Conservation (phyloP, 1,284 basidiomycete species). For the Cryptococcus sp. region DNA sequence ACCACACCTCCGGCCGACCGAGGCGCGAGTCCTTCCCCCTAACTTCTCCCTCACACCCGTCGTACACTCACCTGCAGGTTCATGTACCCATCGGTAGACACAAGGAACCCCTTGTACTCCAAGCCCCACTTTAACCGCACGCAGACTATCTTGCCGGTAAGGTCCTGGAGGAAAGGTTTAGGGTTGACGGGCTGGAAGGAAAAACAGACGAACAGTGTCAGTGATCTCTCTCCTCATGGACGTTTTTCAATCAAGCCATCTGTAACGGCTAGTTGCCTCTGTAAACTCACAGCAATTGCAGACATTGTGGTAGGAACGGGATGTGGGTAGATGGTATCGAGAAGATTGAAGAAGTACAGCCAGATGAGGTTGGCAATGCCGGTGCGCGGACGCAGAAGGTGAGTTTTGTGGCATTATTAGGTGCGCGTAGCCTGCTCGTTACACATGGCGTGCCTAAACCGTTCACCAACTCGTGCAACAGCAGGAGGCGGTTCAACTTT, state of each 20-base stretch:
- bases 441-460: neutral
- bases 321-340: conserved; percentile 1
- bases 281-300: conserved; percentile 34
- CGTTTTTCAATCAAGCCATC: too few relatives aligned
- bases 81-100: conserved; percentile 99
- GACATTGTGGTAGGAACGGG: conserved; percentile 26
- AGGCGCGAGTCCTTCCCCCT: neutral
- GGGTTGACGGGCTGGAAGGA: conserved; percentile 77
- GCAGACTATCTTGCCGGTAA: conserved; percentile 94
- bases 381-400: neutral
- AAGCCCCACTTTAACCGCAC: conserved; percentile 98
- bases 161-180: conserved; percentile 96
- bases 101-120: conserved; percentile 98
- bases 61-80: conserved; percentile 78
- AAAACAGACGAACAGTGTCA: neutral
- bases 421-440: neutral
- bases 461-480: neutral
- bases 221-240: too few relatives aligned
- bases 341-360: conserved; percentile 1
- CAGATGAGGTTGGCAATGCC: too few relatives aligned
- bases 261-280: too few relatives aligned
- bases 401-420: conserved; percentile 4
- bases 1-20: neutral
- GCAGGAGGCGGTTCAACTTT: too few relatives aligned
- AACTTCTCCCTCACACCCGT: too few relatives aligned